These are phyloP conservation scores for Clavispora carvajalis DNA, from an alignment of 805 yeast genomes.

Conservation along the genomic window DNA sequence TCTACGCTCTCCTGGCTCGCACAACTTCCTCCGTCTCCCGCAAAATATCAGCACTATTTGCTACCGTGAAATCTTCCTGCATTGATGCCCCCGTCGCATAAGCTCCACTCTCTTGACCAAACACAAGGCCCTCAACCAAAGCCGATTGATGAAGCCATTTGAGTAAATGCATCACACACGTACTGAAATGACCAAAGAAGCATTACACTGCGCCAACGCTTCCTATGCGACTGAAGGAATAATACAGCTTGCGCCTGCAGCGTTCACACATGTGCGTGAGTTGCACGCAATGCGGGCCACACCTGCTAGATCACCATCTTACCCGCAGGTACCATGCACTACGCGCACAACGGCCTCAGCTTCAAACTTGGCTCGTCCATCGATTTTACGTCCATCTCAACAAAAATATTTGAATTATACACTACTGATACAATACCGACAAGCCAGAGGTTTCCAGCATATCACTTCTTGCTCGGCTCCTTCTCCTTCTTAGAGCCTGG, in stretches of 20 bases:
- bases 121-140: too few species aligned
- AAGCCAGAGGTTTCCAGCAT: background rate
- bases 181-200: background rate
- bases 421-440: slow-evolving; percentile 1
- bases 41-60: too few species aligned
- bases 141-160: too few species aligned
- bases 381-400: too few species aligned
- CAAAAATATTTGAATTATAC: background rate
- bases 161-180: too few species aligned
- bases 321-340: background rate
- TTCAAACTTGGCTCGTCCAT: too few species aligned
- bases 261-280: background rate
- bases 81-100: too few species aligned
- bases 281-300: background rate
- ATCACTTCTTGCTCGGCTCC: slow-evolving; percentile 13
- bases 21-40: too few species aligned
- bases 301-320: background rate
- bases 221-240: background rate
- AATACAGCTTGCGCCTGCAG: background rate
- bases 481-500: slow-evolving; percentile 13
- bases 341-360: background rate
- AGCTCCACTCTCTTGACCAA: too few species aligned
- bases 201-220: background rate
- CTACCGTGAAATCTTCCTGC: too few species aligned
- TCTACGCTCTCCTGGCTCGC: too few species aligned